These are phyloP conservation scores for Haplosporangium gracile DNA, from an alignment of 192 early-diverging fungal genomes.

Conservation along the genomic window DNA sequence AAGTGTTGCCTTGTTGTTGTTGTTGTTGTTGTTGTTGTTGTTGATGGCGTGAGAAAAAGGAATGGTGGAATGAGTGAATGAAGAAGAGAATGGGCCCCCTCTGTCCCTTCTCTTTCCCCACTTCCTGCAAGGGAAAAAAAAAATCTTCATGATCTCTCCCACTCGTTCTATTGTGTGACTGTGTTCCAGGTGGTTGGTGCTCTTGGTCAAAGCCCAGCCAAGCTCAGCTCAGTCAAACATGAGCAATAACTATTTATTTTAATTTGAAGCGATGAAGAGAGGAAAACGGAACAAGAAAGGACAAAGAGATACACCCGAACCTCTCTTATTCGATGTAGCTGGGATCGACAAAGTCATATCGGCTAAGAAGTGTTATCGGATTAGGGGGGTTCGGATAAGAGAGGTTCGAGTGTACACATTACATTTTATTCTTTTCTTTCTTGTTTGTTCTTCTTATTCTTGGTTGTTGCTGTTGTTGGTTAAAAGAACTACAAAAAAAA, in stretches of 20 bases:
- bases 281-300: too few relatives aligned
- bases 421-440: too few relatives aligned
- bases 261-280: neutral
- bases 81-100: neutral
- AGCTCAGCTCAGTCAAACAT: neutral
- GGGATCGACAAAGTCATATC: too few relatives aligned
- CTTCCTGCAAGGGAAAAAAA: neutral
- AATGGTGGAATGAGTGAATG: conserved; percentile 7
- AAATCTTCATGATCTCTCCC: neutral
- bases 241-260: neutral
- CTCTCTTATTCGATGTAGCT: too few relatives aligned
- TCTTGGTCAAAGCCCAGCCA: neutral
- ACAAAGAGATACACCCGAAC: too few relatives aligned
- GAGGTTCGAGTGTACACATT: too few relatives aligned
- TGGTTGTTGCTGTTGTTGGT: too few relatives aligned
- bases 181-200: neutral
- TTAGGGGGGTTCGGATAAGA: too few relatives aligned
- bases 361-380: too few relatives aligned
- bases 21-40: neutral
- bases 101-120: neutral
- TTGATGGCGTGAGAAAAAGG: neutral
- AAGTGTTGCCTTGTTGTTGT: neutral
- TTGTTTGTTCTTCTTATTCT: too few relatives aligned
- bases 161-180: neutral
- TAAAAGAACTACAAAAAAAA: neutral